Evolutionary conservation across 2,329 filamentous ascomycete genomes (phyloP).

Genomic region (Beauveria varroae): DNA sequence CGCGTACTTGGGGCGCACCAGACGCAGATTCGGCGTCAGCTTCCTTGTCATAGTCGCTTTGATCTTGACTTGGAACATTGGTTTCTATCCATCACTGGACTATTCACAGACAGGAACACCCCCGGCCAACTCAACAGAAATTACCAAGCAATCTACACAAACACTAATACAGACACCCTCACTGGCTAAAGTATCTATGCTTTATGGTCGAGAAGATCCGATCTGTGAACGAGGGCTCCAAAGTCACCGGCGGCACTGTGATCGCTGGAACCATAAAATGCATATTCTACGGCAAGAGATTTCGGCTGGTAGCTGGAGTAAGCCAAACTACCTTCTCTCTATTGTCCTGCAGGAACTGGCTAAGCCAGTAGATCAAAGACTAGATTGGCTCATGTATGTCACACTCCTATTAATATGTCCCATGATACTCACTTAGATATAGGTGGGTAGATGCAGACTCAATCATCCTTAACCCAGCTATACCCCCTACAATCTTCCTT

Average conservation of each 20-base stretch:
- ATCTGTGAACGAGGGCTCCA: too few species aligned
- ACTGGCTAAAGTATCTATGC: background rate
- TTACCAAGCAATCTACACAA: background rate
- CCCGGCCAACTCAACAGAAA: background rate
- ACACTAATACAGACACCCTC: background rate
- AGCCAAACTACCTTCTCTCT: background rate
- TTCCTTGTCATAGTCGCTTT: background rate
- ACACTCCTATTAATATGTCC: too few species aligned
- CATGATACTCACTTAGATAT: too few species aligned
- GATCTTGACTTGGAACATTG: background rate
- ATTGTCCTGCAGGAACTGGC: conserved; percentile 1
- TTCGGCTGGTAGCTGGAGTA: background rate
- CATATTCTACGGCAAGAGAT: background rate
- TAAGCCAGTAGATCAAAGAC: background rate
- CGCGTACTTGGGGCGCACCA: background rate
- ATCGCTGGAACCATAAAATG: background rate
- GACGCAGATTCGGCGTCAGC: background rate
- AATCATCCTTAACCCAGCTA: too few species aligned
- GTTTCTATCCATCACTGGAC: background rate
- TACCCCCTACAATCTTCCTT: too few species aligned
- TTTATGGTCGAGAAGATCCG: too few species aligned
- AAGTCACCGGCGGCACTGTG: too few species aligned
- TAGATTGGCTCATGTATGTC: background rate
- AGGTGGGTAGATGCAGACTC: too few species aligned
- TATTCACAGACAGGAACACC: background rate